Conservation (phyloP, 78 protist species). For the Bodo saltans region DNA sequence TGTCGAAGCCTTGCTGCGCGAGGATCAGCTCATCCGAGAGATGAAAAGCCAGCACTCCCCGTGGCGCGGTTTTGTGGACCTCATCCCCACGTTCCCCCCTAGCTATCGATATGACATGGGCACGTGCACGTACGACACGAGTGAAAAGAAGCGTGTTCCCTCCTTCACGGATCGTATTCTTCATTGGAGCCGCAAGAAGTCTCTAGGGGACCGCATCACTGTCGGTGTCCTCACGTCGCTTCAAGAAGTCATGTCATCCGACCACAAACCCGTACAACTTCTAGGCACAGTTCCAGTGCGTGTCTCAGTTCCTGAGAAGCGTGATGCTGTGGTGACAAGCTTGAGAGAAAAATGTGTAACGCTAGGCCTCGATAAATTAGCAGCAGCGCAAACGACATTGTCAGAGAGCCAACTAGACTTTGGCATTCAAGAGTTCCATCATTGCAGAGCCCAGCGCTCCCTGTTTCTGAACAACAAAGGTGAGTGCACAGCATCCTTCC, state of each 20-base stretch:
- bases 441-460: conserved; percentile 12
- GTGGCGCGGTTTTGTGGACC: conserved; percentile 21
- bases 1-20: background rate
- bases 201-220: background rate
- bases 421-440: conserved; percentile 35
- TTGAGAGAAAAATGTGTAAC: conserved; percentile 41
- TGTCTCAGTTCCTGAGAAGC: conserved; percentile 1
- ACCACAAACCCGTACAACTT: conserved; percentile 74
- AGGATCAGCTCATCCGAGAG: conserved; percentile 7
- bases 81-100: conserved; percentile 52
- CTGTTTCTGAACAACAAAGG: conserved; percentile 63
- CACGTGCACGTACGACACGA: conserved; percentile 56
- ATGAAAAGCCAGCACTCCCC: background rate
- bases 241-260: conserved; percentile 48
- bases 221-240: background rate
- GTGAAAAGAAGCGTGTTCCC: conserved; percentile 65
- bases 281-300: conserved; percentile 1
- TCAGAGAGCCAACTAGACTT: conserved; percentile 42
- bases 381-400: conserved; percentile 53
- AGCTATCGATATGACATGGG: conserved; percentile 69
- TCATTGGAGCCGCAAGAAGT: background rate
- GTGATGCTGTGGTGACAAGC: conserved; percentile 31
- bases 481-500: background rate
- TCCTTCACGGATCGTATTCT: conserved; percentile 68
- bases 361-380: conserved; percentile 66